Conservation (phyloP, 169 alveolate species). For the Nephromyces sp. region DNA sequence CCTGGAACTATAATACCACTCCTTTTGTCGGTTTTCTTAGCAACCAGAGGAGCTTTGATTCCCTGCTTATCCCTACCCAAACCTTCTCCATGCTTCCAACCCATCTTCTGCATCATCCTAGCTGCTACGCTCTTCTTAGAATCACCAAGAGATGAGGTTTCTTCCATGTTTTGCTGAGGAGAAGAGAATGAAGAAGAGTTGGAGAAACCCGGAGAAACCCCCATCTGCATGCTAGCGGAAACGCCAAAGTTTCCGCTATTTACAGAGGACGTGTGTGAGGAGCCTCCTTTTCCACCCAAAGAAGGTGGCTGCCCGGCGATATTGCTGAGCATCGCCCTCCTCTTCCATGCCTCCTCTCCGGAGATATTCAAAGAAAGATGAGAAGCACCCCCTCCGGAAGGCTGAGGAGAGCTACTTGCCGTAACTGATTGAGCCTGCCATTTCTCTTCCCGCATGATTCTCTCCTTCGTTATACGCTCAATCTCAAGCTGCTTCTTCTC, state of each 20-base stretch:
- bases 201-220: background rate
- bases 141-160: constrained; percentile 29
- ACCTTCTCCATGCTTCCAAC: constrained; percentile 78
- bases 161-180: no score
- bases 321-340: background rate
- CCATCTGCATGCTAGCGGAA: no score
- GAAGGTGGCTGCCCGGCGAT: no score
- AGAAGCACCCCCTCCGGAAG: no score
- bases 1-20: constrained; percentile 69
- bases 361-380: background rate
- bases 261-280: no score
- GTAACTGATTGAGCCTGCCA: background rate
- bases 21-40: constrained; percentile 55
- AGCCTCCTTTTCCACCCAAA: no score
- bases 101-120: constrained; percentile 73
- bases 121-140: constrained; percentile 59
- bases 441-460: background rate
- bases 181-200: background rate
- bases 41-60: constrained; percentile 67
- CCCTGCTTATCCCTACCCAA: constrained; percentile 72
- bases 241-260: no score
- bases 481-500: constrained; percentile 26
- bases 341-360: constrained; percentile 8
- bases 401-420: no score
- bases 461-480: constrained; percentile 12